A percentile compares a stretch with the other conserved stretches of the same genome.
Conservation (phyloP, 2,329 filamentous ascomycete genomes). For the Blastomyces percursus region DNA sequence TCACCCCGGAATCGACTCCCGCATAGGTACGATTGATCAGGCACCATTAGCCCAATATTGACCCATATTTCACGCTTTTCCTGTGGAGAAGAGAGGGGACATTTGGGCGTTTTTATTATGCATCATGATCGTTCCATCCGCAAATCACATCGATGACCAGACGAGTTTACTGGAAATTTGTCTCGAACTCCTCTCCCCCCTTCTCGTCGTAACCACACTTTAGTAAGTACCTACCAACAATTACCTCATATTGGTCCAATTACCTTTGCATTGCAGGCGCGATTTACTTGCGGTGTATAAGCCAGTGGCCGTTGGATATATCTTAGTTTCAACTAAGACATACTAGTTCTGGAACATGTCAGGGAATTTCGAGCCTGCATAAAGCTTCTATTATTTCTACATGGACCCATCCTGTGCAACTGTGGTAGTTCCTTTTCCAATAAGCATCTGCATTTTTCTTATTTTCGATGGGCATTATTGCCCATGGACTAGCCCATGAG, state of each 20-base stretch:
- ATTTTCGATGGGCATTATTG: not conserved
- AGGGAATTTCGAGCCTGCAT: not conserved
- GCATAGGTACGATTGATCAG: conserved; percentile 3
- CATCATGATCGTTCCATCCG: conserved; percentile 1
- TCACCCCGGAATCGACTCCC: not conserved
- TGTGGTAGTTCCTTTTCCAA: not conserved
- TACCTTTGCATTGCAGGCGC: not conserved
- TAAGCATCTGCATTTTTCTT: not conserved
- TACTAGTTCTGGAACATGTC: not conserved
- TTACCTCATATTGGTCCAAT: conserved; percentile 5
- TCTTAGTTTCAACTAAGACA: not conserved
- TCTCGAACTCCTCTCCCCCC: not conserved
- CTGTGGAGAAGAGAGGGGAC: not conserved
- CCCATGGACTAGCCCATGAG: too few relatives aligned
- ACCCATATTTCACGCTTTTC: not conserved
- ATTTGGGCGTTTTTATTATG: conserved; percentile 2
- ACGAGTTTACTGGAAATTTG: conserved; percentile 1
- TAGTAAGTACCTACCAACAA: not conserved
- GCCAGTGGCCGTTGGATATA: conserved; percentile 1
- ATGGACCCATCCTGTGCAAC: conserved; percentile 5
- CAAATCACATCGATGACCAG: conserved; percentile 4
- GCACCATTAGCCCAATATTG: not conserved
- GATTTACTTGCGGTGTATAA: not conserved
- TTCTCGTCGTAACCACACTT: not conserved
- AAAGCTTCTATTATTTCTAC: not conserved